A percentile compares a stretch with the other conserved stretches of the same genome.
Evolutionary conservation across 179 eudicot species (phyloP).

Genomic region (Heliamphora ciliata): DNA sequence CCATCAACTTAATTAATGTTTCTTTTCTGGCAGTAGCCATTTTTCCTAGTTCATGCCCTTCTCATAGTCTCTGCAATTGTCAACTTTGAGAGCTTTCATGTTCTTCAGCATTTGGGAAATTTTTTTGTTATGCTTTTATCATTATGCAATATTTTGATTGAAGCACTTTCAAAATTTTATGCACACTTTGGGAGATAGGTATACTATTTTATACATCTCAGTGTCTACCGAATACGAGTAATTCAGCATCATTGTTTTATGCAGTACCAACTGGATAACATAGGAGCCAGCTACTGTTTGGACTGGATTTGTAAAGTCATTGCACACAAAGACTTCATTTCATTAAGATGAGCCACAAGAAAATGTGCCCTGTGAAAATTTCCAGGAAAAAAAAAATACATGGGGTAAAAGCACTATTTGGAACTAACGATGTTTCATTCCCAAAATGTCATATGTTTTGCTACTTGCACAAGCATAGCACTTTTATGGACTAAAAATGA

Average conservation of each 20-base stretch:
- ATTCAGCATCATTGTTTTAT: background rate
- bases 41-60: background rate
- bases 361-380: background rate
- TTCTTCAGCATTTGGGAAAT: background rate
- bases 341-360: background rate
- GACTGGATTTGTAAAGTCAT: conserved; percentile 6
- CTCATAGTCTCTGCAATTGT: background rate
- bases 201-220: too few species aligned
- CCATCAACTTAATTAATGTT: too few species aligned
- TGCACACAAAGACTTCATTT: background rate
- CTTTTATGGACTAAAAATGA: background rate
- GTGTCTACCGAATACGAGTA: background rate
- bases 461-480: background rate
- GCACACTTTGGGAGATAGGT: too few species aligned
- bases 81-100: background rate
- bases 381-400: background rate
- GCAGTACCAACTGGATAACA: background rate
- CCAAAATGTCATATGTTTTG: background rate
- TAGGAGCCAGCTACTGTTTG: background rate
- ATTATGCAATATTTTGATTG: background rate
- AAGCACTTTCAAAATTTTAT: background rate
- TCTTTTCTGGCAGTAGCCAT: too few species aligned
- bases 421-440: background rate
- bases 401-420: background rate
- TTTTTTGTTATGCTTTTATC: background rate